Base-by-base conservation (phyloP, 1,139 yeast species). In the Protomyces pachydermus region DNA sequence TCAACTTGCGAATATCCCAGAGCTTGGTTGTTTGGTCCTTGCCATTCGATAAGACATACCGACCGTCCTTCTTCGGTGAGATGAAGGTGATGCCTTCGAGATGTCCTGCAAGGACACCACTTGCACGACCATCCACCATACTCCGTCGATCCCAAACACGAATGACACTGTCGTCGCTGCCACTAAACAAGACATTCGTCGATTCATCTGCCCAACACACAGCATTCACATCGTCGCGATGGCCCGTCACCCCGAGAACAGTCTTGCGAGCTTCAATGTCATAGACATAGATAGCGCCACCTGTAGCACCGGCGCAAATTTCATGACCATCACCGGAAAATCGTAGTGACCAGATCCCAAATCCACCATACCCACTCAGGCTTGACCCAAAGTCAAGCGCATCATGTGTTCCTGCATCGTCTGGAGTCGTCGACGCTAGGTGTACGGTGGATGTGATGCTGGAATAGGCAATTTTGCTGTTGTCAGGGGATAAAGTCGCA, bases 111-210 rank as follows among this genome's bases (percentile, higher is more conserved):
- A 32, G 84, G 80, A 74, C 83, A 81, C 70, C 83, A 80, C 73
- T 91, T 84, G 65, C 80, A 77, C 65, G 84, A 80, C 60, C 81
- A 80, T 69, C 81, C 56, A 74, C 75, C 67, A 77, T 76, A 45
- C 68, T 66, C 54, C 82, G 74, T 60, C 87, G 78, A 72, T 90
- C 96, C 96, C 96, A 90, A 2, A 90, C 89, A 69, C 95, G 79
- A 3, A 89, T 85, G 1, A 87, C 85, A 52, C 87, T 81, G 73
- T 90, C 97, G 72, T 90, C 91, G 0, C 93, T 86, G 0, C 96
- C 96, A 56, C 91, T 85, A 5, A 88, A 81, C 48, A 89, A 80
- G 32, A 85, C 80, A 69, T 86, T 85, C 1, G 91, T 91, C 72
- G 82, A 78, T 0, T 90, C 95, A 3, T 89, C 82, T 16, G 88